Evolutionary conservation across 495 filamentous ascomycete genomes (phyloP).

Genomic region (Hypoxylon intermedium): DNA sequence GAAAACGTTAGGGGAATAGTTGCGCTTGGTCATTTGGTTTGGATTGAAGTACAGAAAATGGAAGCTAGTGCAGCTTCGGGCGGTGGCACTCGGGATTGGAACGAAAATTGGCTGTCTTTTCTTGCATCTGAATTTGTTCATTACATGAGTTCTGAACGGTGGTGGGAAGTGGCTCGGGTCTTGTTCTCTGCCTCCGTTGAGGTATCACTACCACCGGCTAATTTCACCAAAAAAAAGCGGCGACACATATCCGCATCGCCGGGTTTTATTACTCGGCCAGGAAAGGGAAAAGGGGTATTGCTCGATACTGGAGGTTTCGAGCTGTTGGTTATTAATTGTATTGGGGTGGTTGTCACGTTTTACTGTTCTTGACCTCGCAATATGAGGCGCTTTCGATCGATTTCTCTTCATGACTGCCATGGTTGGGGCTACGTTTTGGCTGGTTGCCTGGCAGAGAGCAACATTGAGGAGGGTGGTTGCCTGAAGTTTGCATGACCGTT

Average conservation of each 20-base stretch:
- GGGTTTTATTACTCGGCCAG: conserved; percentile 4
- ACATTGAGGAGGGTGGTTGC: conserved; percentile 11
- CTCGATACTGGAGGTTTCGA: conserved; percentile 21
- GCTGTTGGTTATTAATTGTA: conserved; percentile 18
- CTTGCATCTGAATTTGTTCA: no score
- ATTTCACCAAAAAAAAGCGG: neutral
- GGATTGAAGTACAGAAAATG: conserved; percentile 25
- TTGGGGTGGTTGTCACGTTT: conserved; percentile 24
- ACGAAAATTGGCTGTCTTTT: conserved; percentile 28
- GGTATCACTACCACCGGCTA: neutral
- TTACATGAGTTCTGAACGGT: no score
- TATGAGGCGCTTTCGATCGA: conserved; percentile 26
- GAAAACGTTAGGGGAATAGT: conserved; percentile 14
- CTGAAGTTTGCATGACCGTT: conserved; percentile 32
- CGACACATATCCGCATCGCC: neutral
- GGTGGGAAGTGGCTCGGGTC: no score
- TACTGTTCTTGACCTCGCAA: conserved; percentile 38
- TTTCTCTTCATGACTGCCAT: conserved; percentile 42
- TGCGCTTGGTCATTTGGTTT: conserved; percentile 14
- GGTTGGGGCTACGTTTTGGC: conserved; percentile 33
- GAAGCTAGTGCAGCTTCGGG: conserved; percentile 12
- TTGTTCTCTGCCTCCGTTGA: neutral
- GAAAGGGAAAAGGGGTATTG: conserved; percentile 15
- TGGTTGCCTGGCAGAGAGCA: conserved; percentile 8
- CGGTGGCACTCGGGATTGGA: conserved; percentile 14